A percentile compares a stretch with the other conserved stretches of the same genome.
These are phyloP conservation scores for Fusarium siculi DNA, from an alignment of 2,329 filamentous ascomycete genomes.

Conservation along the genomic window DNA sequence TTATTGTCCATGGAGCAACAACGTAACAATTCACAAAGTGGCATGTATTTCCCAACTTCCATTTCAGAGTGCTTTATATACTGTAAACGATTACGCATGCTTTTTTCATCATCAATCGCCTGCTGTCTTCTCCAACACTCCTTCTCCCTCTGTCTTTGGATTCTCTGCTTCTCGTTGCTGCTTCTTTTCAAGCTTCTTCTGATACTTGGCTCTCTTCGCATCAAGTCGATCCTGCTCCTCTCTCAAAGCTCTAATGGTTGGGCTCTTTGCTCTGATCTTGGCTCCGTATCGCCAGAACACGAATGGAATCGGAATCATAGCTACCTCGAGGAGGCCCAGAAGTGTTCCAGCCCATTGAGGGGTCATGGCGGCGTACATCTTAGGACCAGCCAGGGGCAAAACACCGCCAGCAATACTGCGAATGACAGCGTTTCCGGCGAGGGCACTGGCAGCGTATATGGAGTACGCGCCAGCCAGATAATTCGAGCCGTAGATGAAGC, in stretches of 20 bases:
- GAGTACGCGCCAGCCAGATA: constrained; percentile 84
- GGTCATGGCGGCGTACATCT: constrained; percentile 75
- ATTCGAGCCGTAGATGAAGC: constrained; percentile 85
- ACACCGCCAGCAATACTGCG: constrained; percentile 80
- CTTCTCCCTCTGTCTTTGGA: not conserved
- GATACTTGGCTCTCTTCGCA: constrained; percentile 46
- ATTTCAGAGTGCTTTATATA: not conserved
- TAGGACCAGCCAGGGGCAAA: constrained; percentile 77
- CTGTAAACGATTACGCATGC: not conserved
- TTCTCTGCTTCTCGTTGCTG: constrained; percentile 5
- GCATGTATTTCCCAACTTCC: not conserved
- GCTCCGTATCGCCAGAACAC: constrained; percentile 76
- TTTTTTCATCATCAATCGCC: not conserved
- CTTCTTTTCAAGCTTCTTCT: constrained; percentile 39
- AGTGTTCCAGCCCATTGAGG: constrained; percentile 84
- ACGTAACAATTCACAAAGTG: not conserved
- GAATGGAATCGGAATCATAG: constrained; percentile 81
- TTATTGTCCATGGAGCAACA: not conserved
- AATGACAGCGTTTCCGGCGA: constrained; percentile 82
- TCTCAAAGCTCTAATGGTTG: constrained; percentile 56
- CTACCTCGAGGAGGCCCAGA: constrained; percentile 77
- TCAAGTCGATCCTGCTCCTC: constrained; percentile 56
- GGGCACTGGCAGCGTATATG: constrained; percentile 82
- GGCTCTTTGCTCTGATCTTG: constrained; percentile 63
- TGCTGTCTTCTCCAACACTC: constrained; percentile 14